Conservation (phyloP, 2,329 filamentous ascomycete species). For the Sclerotinia subarctica region DNA sequence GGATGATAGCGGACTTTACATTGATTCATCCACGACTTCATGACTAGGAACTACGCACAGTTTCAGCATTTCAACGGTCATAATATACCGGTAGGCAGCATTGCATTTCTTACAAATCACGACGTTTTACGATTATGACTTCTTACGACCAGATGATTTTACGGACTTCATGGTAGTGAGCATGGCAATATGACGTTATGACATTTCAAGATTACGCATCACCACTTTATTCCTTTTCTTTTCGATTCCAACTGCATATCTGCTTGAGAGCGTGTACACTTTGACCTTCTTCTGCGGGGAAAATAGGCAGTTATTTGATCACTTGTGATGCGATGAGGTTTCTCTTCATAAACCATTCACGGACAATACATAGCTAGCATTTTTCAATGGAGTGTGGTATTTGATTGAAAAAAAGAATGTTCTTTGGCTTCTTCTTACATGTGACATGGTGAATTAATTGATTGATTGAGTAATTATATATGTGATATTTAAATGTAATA, state of each 20-base stretch:
- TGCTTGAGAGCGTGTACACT: background rate
- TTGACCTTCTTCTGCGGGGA: background rate
- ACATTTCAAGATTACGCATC: background rate
- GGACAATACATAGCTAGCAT: background rate
- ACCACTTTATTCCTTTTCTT: background rate
- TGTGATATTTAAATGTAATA: too few species aligned
- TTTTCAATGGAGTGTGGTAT: background rate
- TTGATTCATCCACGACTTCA: background rate
- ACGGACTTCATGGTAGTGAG: background rate
- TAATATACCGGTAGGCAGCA: background rate
- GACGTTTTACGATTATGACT: background rate
- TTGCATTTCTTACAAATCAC: background rate
- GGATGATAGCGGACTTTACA: background rate
- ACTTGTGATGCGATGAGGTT: background rate
- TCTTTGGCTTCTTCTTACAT: rapidly evolving
- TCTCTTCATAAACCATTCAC: background rate
- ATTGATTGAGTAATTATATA: background rate
- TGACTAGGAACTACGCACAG: background rate
- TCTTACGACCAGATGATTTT: background rate
- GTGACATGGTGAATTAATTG: background rate
- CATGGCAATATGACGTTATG: background rate
- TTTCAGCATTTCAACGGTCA: background rate
- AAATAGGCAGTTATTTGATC: too few species aligned
- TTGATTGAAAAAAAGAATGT: background rate
- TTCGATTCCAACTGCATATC: background rate